phyloP scores from a whole-genome alignment of 169 alveolate genomes.

The Theileria parva region DNA sequence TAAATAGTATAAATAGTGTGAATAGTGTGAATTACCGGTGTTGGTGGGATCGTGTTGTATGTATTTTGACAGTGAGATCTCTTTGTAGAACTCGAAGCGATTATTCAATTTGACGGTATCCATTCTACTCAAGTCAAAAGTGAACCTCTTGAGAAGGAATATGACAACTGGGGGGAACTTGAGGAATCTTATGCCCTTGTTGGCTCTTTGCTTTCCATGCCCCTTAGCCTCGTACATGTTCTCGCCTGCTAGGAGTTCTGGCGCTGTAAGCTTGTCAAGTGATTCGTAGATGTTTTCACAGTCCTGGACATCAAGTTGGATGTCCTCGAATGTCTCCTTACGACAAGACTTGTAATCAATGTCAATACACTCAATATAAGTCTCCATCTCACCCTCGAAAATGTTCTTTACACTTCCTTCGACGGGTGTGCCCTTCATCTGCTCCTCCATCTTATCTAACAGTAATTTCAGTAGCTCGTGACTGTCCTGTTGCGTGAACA shows the following conservation, averaged over 20 bases:
- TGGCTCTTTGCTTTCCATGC: slow-evolving; percentile 84
- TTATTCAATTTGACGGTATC: slow-evolving; percentile 88
- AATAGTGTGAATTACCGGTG: background rate
- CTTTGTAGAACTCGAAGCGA: slow-evolving; percentile 89
- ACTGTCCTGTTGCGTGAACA: slow-evolving; percentile 95
- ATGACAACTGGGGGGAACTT: slow-evolving; percentile 92
- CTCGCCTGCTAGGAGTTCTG: slow-evolving; percentile 92
- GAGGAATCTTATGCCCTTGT: slow-evolving; percentile 89
- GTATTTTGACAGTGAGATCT: slow-evolving; percentile 81
- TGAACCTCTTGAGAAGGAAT: slow-evolving; percentile 89
- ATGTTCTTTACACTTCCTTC: slow-evolving; percentile 91
- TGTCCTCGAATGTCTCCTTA: slow-evolving; percentile 86
- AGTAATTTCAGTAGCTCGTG: slow-evolving; percentile 92
- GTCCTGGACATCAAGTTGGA: slow-evolving; percentile 92
- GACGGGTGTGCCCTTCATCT: slow-evolving; percentile 93
- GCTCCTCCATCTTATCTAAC: slow-evolving; percentile 93
- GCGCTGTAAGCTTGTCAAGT: slow-evolving; percentile 87
- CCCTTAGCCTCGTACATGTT: slow-evolving; percentile 94
- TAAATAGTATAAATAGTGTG: background rate
- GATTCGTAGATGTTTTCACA: slow-evolving; percentile 88
- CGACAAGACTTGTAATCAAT: slow-evolving; percentile 88
- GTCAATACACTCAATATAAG: slow-evolving; percentile 91
- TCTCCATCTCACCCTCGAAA: slow-evolving; percentile 94
- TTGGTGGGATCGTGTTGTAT: background rate
- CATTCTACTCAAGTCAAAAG: slow-evolving; percentile 82